phyloP scores from a whole-genome alignment of 176 grass and related monocot genomes.

The Tillandsia fasciculata region DNA sequence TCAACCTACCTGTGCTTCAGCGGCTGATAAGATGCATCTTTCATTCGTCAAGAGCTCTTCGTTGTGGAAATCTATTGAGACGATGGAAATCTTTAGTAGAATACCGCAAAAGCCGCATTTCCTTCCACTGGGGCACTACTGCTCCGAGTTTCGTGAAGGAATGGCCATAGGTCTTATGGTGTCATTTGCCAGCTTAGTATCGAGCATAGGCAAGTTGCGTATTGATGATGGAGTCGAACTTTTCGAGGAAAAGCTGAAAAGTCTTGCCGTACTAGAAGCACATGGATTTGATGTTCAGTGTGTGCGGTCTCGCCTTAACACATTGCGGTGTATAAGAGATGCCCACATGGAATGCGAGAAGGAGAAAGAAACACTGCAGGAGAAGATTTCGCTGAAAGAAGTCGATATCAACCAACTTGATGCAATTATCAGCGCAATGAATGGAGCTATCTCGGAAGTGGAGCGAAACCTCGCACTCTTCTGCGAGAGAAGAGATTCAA shows the following conservation, averaged over 20 bases:
- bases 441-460: constrained; percentile 28
- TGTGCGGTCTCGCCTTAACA: constrained; percentile 16
- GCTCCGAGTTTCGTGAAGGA: constrained; percentile 41
- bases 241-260: constrained; percentile 27
- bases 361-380: constrained; percentile 15
- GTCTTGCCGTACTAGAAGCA: constrained; percentile 26
- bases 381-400: constrained; percentile 4
- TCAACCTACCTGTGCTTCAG: constrained; percentile 1
- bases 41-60: constrained; percentile 35
- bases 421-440: constrained; percentile 17
- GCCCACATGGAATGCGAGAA: not conserved
- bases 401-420: not conserved
- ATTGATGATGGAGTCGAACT: constrained; percentile 27
- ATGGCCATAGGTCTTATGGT: constrained; percentile 60
- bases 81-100: constrained; percentile 24
- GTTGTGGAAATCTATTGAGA: constrained; percentile 41
- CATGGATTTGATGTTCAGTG: constrained; percentile 48
- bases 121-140: constrained; percentile 24
- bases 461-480: constrained; percentile 31
- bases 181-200: constrained; percentile 31
- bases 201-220: constrained; percentile 12
- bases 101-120: constrained; percentile 58
- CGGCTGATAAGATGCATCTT: constrained; percentile 1
- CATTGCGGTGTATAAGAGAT: constrained; percentile 28
- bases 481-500: constrained; percentile 13